These are phyloP conservation scores for Trichomonascaceae sp. DNA, from an alignment of 1,139 yeast species.

Conservation along the genomic window DNA sequence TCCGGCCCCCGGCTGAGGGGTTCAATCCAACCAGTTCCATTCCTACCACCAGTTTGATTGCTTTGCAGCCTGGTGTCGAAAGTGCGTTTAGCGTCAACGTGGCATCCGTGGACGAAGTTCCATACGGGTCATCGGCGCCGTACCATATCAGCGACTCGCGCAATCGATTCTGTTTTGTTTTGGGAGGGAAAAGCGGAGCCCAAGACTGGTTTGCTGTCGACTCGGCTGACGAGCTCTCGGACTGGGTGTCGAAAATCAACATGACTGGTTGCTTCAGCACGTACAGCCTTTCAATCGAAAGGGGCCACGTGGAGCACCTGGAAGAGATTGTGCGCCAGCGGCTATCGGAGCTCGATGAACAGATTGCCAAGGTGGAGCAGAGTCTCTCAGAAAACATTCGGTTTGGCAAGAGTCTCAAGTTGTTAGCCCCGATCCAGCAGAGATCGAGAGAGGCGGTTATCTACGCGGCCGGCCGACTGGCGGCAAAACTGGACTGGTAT, in stretches of 20 bases:
- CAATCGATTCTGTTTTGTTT: constrained; percentile 16
- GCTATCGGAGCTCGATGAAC: constrained; percentile 23
- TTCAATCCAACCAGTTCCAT: constrained; percentile 26
- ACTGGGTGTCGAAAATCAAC: constrained; percentile 48
- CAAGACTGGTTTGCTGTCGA: constrained; percentile 27
- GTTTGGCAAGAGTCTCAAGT: constrained; percentile 29
- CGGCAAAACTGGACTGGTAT: constrained; percentile 41
- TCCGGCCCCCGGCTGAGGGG: constrained; percentile 27
- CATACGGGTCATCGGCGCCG: neutral
- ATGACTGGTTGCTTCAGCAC: constrained; percentile 39
- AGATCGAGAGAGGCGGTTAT: constrained; percentile 38
- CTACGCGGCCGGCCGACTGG: constrained; percentile 32
- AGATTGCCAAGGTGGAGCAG: constrained; percentile 22
- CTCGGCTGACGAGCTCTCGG: constrained; percentile 29
- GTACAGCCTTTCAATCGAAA: constrained; percentile 16
- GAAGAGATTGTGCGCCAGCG: constrained; percentile 12
- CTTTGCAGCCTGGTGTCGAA: constrained; percentile 13
- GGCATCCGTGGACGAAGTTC: constrained; percentile 2
- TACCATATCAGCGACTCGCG: constrained; percentile 4
- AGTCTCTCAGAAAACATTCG: constrained; percentile 28
- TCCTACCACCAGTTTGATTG: constrained; percentile 27
- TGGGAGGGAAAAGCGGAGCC: constrained; percentile 23
- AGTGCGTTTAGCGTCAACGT: constrained; percentile 5
- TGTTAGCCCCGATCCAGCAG: constrained; percentile 39
- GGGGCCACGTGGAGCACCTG: constrained; percentile 5